Evolutionary conservation across 2,329 filamentous ascomycete species (phyloP).

Genomic region (Juglanconis sp.): DNA sequence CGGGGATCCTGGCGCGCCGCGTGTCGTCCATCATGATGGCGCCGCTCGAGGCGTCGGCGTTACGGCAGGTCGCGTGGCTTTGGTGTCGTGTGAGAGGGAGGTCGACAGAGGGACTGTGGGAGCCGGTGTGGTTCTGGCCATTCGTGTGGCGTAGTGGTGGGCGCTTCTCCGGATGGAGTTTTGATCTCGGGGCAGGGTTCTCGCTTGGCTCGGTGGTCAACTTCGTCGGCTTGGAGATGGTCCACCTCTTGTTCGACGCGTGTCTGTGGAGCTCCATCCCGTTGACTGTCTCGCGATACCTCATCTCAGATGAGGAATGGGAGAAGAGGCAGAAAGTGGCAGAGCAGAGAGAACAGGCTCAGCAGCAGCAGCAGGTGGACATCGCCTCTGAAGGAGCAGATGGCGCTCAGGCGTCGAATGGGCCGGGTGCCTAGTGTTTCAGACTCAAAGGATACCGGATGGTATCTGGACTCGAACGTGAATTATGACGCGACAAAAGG

Average conservation of each 20-base stretch:
- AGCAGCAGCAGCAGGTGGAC: background rate
- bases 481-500: background rate
- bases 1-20: constrained; percentile 44
- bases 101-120: constrained; percentile 36
- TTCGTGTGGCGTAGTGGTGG: background rate
- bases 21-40: constrained; percentile 39
- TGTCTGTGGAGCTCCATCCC: constrained; percentile 45
- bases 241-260: constrained; percentile 41
- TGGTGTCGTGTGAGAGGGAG: constrained; percentile 39
- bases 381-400: background rate
- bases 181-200: constrained; percentile 32
- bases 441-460: background rate
- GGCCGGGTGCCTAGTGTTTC: background rate
- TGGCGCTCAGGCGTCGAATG: background rate
- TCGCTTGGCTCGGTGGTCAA: constrained; percentile 41
- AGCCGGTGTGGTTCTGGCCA: constrained; percentile 13
- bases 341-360: constrained; percentile 5
- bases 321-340: constrained; percentile 10
- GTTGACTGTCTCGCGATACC: constrained; percentile 22
- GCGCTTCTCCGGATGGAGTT: constrained; percentile 21
- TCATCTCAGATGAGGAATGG: constrained; percentile 16
- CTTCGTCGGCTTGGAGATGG: constrained; percentile 42
- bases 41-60: constrained; percentile 45
- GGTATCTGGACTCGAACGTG: background rate
- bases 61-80: constrained; percentile 43